Evolutionary conservation across 169 alveolate genomes (phyloP), one percentile per base, ranked within the genome.

Genomic region (Plasmodium adleri): DNA sequence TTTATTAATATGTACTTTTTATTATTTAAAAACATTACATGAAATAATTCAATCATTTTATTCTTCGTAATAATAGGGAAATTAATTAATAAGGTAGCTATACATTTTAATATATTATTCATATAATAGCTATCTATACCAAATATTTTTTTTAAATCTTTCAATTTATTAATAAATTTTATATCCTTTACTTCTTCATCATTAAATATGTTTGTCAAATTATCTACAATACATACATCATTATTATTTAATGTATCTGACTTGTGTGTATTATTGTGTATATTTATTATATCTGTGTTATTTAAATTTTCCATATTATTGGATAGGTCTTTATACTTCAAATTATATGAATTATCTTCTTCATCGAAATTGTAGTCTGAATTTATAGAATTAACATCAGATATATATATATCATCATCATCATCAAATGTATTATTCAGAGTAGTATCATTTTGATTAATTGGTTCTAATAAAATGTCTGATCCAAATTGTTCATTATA

Each of bases 51-150:
- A 32, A 71, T 83, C 47, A 83, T 28, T 59, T 70, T 64, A 22
- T 83, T 71, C n/a, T 54, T 83, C 24, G 85, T 83, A 39, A 83
- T 52, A 1, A 43, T 15, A 1, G 91, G 91, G 74, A 83, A 70
- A 62, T 83, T 52, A 22, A 83, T 24, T 49, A 83, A 63, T 39
- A 83, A 20, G 13, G 86, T 58, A 22, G 56, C 68, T 58, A 83
- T 54, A 10, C 86, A 67, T 72, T 83, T 83, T 50, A 83, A 52
- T 39, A 83, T 70, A 22, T 56, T 78, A 56, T 78, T 78, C 7
- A 63, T 22, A 43, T 68, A 71, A 60, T 67, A 66, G 22, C 32
- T 56, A 58, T 78, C 89, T 20, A 78, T 43, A 12, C 49, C 39
- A 59, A 78, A 78, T 15, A 78, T 49, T 22, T 71, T 26, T 7